Evolutionary conservation across 2,329 filamentous ascomycete genomes (phyloP), one percentile per base, ranked within the genome.

Genomic region (Leptographium procerum): DNA sequence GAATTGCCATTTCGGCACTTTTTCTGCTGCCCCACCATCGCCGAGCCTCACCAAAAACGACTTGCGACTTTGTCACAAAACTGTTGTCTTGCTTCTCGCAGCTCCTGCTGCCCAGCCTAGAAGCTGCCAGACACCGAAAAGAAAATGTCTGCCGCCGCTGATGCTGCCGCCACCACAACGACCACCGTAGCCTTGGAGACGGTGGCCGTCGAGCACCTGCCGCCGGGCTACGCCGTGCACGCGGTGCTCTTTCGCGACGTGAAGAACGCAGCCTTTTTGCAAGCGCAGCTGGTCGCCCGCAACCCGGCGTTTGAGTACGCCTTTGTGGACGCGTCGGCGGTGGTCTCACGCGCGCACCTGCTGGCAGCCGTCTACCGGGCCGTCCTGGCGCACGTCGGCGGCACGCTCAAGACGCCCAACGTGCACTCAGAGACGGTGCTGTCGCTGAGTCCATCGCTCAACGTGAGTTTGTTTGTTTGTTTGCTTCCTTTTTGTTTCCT

Each of bases 281-380:
- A 91, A 56, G 78, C 86, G 65, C 91, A 96, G 73, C 82, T 99
- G 6, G 77, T 97, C n/a, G 80, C 83, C 7, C 88, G 89, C 56
- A 96, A 97, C 68, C 68, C 82, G 13, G 85, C 86, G 10, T 97
- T 91, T 66, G 91, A 97, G 72, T 97, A 97, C 76, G 91, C 91
- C 36, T 88, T 99, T 64, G 81, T 99, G 52, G 92, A 99, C 73
- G 91, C 91, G 24, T 84, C 82, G 52, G 82, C 88, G 70, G 86
- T 95, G 59, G 70, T 91, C 28, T 91, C 89, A 1, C 79, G 85
- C 34, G 74, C 78, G 7, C 91, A 95, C 64, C 75, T 90, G 51
- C 78, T 94, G 28, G 83, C 88, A 1, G 88, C 89, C 28, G 79
- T 86, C 31, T 92, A 89, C 73, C 83, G 86, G 67, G 88, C 91